A percentile compares a stretch with the other conserved stretches of the same genome.
Evolutionary conservation across 2,329 filamentous ascomycete genomes (phyloP).

Genomic region (Epichloe coenophiala): DNA sequence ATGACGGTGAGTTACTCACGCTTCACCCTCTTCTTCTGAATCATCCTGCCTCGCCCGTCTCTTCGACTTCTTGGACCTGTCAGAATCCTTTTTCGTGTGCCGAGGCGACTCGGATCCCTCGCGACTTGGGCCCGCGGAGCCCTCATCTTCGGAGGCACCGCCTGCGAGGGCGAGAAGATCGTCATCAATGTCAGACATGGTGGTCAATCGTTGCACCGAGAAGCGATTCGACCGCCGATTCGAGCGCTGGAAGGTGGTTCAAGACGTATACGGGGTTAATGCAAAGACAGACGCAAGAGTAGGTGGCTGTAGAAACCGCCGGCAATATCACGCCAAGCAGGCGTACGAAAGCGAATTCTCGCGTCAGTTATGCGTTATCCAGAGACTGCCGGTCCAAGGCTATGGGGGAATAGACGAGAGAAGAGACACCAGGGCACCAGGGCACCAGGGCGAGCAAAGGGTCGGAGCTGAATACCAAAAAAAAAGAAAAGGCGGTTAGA

Average conservation of each 20-base stretch:
- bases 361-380: neutral
- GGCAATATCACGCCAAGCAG: neutral
- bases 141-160: slow-evolving; percentile 53
- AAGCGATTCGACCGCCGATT: neutral
- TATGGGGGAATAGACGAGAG: neutral
- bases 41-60: slow-evolving; percentile 28
- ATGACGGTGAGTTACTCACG: slow-evolving; percentile 18
- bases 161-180: slow-evolving; percentile 89
- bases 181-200: slow-evolving; percentile 82
- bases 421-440: too few species aligned
- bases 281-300: neutral
- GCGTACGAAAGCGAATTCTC: neutral
- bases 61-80: slow-evolving; percentile 32
- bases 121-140: slow-evolving; percentile 37
- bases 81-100: slow-evolving; percentile 18
- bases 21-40: slow-evolving; percentile 51
- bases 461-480: neutral
- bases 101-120: slow-evolving; percentile 41
- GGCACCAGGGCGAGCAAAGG: neutral
- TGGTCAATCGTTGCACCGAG: slow-evolving; percentile 10
- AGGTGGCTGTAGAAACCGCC: neutral
- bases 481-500: neutral
- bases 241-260: neutral
- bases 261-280: neutral
- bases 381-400: neutral